Base-by-base conservation (phyloP, 495 filamentous ascomycete species). In the Viridothelium virens region DNA sequence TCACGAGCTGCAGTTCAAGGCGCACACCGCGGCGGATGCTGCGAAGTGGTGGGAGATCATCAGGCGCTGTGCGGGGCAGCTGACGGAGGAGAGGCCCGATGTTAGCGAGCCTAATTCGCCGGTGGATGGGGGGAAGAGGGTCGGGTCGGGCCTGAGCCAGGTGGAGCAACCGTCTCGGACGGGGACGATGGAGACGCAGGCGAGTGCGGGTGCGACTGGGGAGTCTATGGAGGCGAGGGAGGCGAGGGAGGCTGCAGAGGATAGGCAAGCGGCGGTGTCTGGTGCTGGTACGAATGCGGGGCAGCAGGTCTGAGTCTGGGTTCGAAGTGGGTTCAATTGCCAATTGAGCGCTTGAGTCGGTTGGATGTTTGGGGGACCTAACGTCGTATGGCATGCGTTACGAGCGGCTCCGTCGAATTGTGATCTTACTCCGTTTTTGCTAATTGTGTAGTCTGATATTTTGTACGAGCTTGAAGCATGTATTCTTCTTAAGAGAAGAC, bases 11-110 rank as follows among this genome's bases (percentile, higher is more conserved):
- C 75, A 74, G 65, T 90, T 91, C 81, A 87, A 87, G 76, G 92
- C 92, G 0, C 86, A 89, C 73, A 88, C 86, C 18, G 68, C 90
- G 14, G 78, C 77, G 33, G 89, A 94, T 68, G 91, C 91, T 3
- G 79, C 87, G 76, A 87, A 89, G 75, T 97, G 92, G 92, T 89
- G 84, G 76, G 81, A 85, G n/a, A 80, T 88, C 62, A 87, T 96
- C 68, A 69, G 65, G 9, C 37, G 66, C 36, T 72, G 73, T 10
- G 72, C 76, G 5, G 78, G 78, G 6, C 67, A 73, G 56, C 63
- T 67, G 6, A 71, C 74, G 16, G 66, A 63, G 48, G 73, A 75
- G 66, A 36, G 66, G 56, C 74, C 76, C 5, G 68, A 70, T 12
- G 61, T 59, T 1, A 72, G 68, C 63, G 69, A 56, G 59, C 74